Evolutionary conservation across 192 early-diverging fungal genomes (phyloP).

Genomic region (Entrophospora sp.): DNA sequence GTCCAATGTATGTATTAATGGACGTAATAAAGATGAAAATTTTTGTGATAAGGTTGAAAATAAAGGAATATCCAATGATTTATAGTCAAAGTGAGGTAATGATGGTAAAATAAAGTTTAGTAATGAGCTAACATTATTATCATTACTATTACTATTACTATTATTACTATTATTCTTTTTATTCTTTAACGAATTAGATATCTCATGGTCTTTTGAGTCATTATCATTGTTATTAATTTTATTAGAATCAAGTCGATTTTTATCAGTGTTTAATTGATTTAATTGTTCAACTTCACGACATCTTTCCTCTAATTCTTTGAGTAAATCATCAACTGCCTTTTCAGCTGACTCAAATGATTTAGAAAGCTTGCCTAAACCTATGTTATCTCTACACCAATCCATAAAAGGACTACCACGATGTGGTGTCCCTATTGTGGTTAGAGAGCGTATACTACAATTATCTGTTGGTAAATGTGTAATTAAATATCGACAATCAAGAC

Average conservation of each 20-base stretch:
- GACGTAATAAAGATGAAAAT: slow-evolving; percentile 20
- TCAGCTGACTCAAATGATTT: too few relatives aligned
- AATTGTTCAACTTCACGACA: too few relatives aligned
- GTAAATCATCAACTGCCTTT: too few relatives aligned
- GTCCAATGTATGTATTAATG: slow-evolving; percentile 67
- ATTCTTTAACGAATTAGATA: neutral
- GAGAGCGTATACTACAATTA: slow-evolving; percentile 61
- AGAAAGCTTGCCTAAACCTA: slow-evolving; percentile 67
- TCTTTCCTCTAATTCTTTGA: too few relatives aligned
- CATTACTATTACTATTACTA: neutral
- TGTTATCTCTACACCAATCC: slow-evolving; percentile 85
- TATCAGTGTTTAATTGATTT: too few relatives aligned
- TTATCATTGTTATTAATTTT: neutral
- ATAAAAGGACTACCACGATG: slow-evolving; percentile 90
- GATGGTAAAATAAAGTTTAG: neutral
- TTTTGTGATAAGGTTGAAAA: slow-evolving; percentile 27
- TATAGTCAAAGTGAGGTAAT: neutral
- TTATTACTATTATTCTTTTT: neutral
- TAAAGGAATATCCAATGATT: slow-evolving; percentile 8
- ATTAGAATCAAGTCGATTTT: too few relatives aligned
- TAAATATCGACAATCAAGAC: slow-evolving; percentile 87
- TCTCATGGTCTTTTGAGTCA: too few relatives aligned
- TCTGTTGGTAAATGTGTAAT: slow-evolving; percentile 71
- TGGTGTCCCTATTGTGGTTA: slow-evolving; percentile 91
- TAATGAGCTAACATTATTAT: neutral